Evolutionary conservation across 805 yeast genomes (phyloP).

Genomic region (Spathaspora girioi): DNA sequence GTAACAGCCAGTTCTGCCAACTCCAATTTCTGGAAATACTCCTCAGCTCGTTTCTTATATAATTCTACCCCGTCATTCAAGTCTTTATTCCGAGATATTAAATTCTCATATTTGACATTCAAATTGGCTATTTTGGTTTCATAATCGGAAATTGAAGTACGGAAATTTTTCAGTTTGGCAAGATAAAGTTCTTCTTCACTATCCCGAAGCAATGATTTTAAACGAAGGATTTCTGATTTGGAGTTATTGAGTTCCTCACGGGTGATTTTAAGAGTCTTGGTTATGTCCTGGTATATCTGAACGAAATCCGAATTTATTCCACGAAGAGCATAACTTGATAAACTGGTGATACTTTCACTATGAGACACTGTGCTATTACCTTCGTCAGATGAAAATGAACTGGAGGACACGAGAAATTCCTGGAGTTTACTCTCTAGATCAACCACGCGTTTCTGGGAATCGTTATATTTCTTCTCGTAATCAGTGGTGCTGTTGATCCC

Average conservation of each 20-base stretch:
- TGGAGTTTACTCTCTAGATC: conserved; percentile 31
- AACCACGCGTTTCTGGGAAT: conserved; percentile 28
- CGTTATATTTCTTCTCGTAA: conserved; percentile 32
- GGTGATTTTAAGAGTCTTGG: conserved; percentile 40
- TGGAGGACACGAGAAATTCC: conserved; percentile 12
- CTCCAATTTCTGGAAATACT: conserved; percentile 68
- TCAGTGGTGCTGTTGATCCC: conserved; percentile 31
- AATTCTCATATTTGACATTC: conserved; percentile 54
- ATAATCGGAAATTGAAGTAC: conserved; percentile 32
- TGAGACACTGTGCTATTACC: conserved; percentile 5
- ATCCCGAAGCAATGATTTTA: conserved; percentile 39
- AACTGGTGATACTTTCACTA: conserved; percentile 32
- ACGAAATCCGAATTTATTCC: conserved; percentile 42
- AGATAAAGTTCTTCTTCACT: conserved; percentile 43
- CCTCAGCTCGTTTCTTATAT: conserved; percentile 71
- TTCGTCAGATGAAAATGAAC: conserved; percentile 8
- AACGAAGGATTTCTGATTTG: conserved; percentile 38
- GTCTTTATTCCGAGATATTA: conserved; percentile 54
- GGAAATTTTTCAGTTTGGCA: conserved; percentile 38
- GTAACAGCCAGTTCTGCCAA: conserved; percentile 72
- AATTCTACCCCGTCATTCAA: conserved; percentile 52
- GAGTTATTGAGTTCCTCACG: conserved; percentile 40
- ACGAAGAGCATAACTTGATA: conserved; percentile 16
- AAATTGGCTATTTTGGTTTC: conserved; percentile 44
- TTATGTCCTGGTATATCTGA: conserved; percentile 47